Base-by-base conservation (phyloP, 208 protist species). In the Strigomonas oncopelti region DNA sequence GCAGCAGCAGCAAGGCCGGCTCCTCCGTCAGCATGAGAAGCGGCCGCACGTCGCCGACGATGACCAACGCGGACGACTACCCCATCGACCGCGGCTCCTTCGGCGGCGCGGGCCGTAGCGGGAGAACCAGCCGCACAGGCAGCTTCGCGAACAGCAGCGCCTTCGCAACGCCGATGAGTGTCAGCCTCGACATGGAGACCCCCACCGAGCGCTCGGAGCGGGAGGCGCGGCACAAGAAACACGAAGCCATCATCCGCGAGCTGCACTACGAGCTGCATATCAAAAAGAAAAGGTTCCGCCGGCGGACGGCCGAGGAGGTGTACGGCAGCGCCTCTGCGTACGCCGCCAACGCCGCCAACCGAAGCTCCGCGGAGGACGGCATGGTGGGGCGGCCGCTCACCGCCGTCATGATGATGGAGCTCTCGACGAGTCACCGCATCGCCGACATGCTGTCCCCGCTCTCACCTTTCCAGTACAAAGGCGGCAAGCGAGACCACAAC, bases 271-370 rank as follows among this genome's bases (percentile, higher is more conserved):
- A 77, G 54, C 54, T 48, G 42, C 62, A 59, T n/a, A 52, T 65
- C 24, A 2, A 7, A 14, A 32, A 34, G 28, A 4, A 42, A 4
- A 4, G 7, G 34, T 56, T 52, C 25, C 65, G 64, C 2, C 75
- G 72, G 24, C 72, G 74, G 60, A 71, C 80, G 0, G 71, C 80
- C 16, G 75, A 85, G 52, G 72, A 82, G 55, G 62, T 85, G 14
- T 85, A 82, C 55, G 80, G 80, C 2, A 18, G 16, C 0, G 58
- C 58, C 0, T 46, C 36, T 8, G 54, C 56, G 0, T 85, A 85
- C 65, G 9, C 52, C 0, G 42, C 20, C 18, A 85, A 85, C 70
- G 67, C 71, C 24, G 24, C 36, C 27, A 77, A 71, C 36, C 24
- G 20, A 20, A 8, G 36, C 48, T 42, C 14, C 38, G 54, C 7